phyloP scores from a whole-genome alignment of 345 rosid genomes.

The Lepidium africanum region DNA sequence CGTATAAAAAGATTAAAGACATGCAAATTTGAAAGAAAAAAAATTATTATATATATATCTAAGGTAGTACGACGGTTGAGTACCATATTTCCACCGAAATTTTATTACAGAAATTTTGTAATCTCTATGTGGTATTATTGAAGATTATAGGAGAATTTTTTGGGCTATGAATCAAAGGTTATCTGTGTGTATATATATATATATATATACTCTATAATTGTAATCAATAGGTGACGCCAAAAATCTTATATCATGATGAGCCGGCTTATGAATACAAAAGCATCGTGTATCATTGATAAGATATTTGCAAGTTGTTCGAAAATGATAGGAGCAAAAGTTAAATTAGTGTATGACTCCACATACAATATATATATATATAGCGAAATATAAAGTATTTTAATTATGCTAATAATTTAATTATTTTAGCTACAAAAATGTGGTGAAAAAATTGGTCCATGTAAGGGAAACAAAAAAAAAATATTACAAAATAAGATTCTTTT shows the following conservation, averaged over 20 bases:
- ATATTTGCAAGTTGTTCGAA: conserved; percentile 23
- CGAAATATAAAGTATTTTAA: background rate
- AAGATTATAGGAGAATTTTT: no score
- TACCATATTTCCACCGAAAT: no score
- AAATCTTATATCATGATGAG: conserved; percentile 10
- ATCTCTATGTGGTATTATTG: no score
- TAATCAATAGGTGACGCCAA: background rate
- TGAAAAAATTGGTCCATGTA: background rate
- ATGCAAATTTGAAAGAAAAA: background rate
- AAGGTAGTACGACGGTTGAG: no score
- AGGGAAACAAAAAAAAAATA: no score
- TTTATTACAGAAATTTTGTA: no score
- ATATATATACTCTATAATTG: no score
- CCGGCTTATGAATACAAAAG: conserved; percentile 21
- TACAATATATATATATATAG: background rate
- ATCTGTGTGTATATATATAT: no score
- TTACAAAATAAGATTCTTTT: no score
- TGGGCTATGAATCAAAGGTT: no score
- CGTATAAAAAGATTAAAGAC: background rate
- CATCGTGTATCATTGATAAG: conserved; percentile 11
- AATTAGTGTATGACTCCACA: conserved; percentile 3
- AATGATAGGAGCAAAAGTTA: conserved; percentile 7
- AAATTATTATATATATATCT: no score
- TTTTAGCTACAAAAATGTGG: background rate
- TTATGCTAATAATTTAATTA: background rate